Conservation (phyloP, 2,329 filamentous ascomycete species). For the Ilyonectria destructans region DNA sequence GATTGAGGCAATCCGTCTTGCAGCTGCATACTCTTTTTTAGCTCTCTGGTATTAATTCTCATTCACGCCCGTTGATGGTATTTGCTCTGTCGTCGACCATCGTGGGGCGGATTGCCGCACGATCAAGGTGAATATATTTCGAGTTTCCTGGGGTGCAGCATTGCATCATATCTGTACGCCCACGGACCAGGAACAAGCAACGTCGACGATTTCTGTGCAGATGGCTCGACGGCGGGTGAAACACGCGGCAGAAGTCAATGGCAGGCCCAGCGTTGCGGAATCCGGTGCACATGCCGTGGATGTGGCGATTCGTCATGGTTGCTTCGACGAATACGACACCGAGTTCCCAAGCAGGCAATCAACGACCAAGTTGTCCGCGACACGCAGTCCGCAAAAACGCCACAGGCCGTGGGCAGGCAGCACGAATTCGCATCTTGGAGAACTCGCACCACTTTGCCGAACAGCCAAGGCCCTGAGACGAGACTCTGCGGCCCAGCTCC, state of each 20-base stretch:
- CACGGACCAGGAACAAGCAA: background rate
- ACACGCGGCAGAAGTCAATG: background rate
- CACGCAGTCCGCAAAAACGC: background rate
- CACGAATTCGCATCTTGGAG: background rate
- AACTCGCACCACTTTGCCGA: conserved; percentile 20
- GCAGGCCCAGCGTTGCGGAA: conserved; percentile 3
- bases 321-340: background rate
- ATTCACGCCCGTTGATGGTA: background rate
- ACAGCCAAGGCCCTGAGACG: background rate
- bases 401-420: background rate
- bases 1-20: background rate
- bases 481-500: background rate
- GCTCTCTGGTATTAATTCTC: background rate
- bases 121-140: background rate
- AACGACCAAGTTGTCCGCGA: background rate
- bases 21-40: background rate
- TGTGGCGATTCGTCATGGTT: background rate
- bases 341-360: conserved; percentile 5
- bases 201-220: too few relatives aligned
- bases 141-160: background rate
- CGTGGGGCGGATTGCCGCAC: background rate
- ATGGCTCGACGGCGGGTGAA: background rate
- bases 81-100: background rate
- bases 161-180: background rate
- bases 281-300: conserved; percentile 11